Conservation (phyloP, 345 rosid species). For the Sapria himalayana region DNA sequence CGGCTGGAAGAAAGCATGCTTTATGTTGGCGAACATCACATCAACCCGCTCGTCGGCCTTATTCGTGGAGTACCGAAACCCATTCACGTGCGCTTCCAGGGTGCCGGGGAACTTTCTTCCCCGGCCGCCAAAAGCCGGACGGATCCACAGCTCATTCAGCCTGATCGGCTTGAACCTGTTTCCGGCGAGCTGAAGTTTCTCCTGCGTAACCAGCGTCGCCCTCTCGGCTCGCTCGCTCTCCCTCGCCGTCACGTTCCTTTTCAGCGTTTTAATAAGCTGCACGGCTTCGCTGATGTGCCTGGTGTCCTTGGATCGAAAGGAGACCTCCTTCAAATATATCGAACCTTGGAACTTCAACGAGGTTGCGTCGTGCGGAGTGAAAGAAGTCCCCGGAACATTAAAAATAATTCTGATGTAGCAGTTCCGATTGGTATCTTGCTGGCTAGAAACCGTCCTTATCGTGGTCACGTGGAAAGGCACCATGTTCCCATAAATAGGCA, state of each 20-base stretch:
- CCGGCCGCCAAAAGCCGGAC: slow-evolving; percentile 73
- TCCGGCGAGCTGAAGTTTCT: slow-evolving; percentile 64
- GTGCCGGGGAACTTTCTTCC: slow-evolving; percentile 76
- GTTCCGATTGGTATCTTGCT: slow-evolving; percentile 63
- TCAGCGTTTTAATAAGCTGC: slow-evolving; percentile 52
- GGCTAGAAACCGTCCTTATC: slow-evolving; percentile 71
- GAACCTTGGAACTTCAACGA: slow-evolving; percentile 46
- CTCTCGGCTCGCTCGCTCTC: slow-evolving; percentile 88
- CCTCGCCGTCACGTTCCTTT: slow-evolving; percentile 58
- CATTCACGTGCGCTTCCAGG: slow-evolving; percentile 72
- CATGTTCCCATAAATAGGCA: slow-evolving; percentile 78
- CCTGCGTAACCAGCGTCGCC: slow-evolving; percentile 82
- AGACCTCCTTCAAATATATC: slow-evolving; percentile 65
- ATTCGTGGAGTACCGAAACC: slow-evolving; percentile 59
- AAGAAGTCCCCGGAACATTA: slow-evolving; percentile 72
- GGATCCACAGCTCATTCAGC: slow-evolving; percentile 69
- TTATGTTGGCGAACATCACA: slow-evolving; percentile 59
- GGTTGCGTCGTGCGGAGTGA: slow-evolving; percentile 58
- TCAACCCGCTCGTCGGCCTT: slow-evolving; percentile 77
- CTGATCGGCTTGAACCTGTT: slow-evolving; percentile 75
- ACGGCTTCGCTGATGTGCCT: slow-evolving; percentile 83
- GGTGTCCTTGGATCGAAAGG: slow-evolving; percentile 79
- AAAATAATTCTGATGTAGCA: slow-evolving; percentile 75
- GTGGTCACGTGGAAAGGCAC: slow-evolving; percentile 87
- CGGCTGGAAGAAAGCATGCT: slow-evolving; percentile 87